phyloP scores from a whole-genome alignment of 768 basidiomycete genomes.

The Guyanaporus albipodus region DNA sequence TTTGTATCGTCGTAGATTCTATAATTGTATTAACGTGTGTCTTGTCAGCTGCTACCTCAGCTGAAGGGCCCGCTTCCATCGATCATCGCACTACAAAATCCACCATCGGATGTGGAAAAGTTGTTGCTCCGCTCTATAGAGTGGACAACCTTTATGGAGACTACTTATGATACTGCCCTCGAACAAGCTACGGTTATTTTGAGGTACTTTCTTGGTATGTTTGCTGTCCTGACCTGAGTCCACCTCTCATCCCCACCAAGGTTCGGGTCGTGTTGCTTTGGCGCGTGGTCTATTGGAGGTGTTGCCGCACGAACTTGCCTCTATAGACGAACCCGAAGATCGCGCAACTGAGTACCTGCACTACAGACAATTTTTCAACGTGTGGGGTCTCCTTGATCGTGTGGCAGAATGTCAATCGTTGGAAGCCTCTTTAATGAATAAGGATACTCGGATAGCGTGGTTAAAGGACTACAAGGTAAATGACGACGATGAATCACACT shows the following conservation, averaged over 20 bases:
- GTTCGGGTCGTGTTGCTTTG: slow-evolving; percentile 66
- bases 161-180: slow-evolving; percentile 74
- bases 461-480: slow-evolving; percentile 58
- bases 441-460: slow-evolving; percentile 59
- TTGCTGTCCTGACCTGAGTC: background rate
- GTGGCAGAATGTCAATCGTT: slow-evolving; percentile 59
- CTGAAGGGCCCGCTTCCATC: slow-evolving; percentile 58
- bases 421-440: slow-evolving; percentile 53
- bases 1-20: slow-evolving; percentile 25
- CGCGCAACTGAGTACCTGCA: slow-evolving; percentile 72
- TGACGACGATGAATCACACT: background rate
- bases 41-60: slow-evolving; percentile 45
- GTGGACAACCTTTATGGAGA: slow-evolving; percentile 80
- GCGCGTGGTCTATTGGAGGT: slow-evolving; percentile 56
- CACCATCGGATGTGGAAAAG: slow-evolving; percentile 54
- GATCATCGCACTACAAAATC: slow-evolving; percentile 52
- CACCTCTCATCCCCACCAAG: slow-evolving; percentile 34
- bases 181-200: slow-evolving; percentile 85
- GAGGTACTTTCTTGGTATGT: slow-evolving; percentile 84
- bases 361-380: slow-evolving; percentile 73
- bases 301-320: slow-evolving; percentile 60
- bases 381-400: slow-evolving; percentile 63
- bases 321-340: slow-evolving; percentile 65
- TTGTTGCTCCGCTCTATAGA: slow-evolving; percentile 84
- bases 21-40: slow-evolving; percentile 8